These are phyloP conservation scores for Evernia prunastri DNA, from an alignment of 495 filamentous ascomycete species.

Conservation along the genomic window DNA sequence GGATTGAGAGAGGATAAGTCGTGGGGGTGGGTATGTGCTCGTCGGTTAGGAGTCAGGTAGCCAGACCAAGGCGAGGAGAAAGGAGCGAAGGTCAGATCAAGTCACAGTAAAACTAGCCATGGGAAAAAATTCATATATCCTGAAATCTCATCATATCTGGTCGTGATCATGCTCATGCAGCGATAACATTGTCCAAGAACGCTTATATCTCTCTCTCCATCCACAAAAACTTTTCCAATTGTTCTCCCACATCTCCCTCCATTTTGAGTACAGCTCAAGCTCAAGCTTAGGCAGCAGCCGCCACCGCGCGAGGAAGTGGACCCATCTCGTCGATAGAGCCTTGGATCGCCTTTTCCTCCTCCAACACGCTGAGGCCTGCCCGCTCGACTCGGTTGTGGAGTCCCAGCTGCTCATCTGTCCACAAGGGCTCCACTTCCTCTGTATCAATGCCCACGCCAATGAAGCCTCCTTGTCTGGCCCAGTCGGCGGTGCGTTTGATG, in stretches of 20 bases:
- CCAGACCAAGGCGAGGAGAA: not conserved
- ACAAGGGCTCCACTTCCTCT: conserved; percentile 60
- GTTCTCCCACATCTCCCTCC: not conserved
- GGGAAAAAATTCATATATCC: not conserved
- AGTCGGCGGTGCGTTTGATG: conserved; percentile 86
- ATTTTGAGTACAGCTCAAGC: too few relatives aligned
- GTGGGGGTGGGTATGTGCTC: not conserved
- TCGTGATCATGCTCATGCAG: not conserved
- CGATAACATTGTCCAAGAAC: not conserved
- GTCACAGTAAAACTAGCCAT: not conserved
- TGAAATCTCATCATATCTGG: not conserved
- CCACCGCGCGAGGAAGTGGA: conserved; percentile 6
- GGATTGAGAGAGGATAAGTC: not conserved
- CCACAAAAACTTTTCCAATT: not conserved
- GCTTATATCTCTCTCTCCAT: not conserved
- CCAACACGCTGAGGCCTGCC: conserved; percentile 11
- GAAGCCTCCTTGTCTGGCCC: conserved; percentile 86
- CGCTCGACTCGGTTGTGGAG: conserved; percentile 39
- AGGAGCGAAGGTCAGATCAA: not conserved
- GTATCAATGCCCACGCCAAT: conserved; percentile 77
- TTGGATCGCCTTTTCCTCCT: conserved; percentile 21
- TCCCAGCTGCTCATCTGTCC: conserved; percentile 81
- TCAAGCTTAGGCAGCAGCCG: conserved; percentile 18
- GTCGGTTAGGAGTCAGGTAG: not conserved
- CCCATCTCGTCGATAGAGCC: conserved; percentile 19